These are phyloP conservation scores for Azolla pinnata DNA, from an alignment of 75 land plant genomes.

Conservation along the genomic window DNA sequence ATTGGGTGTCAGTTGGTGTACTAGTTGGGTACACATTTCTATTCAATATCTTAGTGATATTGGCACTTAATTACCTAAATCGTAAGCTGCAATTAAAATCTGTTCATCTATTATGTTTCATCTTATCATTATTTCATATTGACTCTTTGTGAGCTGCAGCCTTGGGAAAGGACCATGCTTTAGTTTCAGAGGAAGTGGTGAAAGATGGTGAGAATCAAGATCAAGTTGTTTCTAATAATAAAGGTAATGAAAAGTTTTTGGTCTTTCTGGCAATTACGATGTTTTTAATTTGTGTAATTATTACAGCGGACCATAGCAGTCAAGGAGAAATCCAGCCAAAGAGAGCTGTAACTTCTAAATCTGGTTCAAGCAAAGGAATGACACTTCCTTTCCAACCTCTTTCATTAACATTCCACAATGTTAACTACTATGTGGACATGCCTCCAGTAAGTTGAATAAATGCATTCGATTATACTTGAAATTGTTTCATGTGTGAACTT, in stretches of 20 bases:
- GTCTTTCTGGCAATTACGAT: too few species aligned
- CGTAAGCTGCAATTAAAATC: slow-evolving; percentile 35
- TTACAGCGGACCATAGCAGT: neutral
- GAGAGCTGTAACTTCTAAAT: neutral
- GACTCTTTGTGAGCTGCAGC: slow-evolving; percentile 18
- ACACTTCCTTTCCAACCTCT: slow-evolving; percentile 34
- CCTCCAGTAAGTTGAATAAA: slow-evolving; percentile 22
- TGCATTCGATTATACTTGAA: neutral
- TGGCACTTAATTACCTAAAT: slow-evolving; percentile 49
- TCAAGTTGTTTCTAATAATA: neutral
- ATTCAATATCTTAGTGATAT: slow-evolving; percentile 50
- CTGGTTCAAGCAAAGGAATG: too few species aligned
- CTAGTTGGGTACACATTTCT: slow-evolving; percentile 42
- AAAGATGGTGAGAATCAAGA: neutral
- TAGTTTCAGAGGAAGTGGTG: slow-evolving; percentile 19
- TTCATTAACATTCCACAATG: slow-evolving; percentile 33
- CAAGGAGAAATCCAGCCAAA: neutral
- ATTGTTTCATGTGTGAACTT: neutral
- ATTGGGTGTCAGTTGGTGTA: slow-evolving; percentile 59
- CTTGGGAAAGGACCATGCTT: slow-evolving; percentile 31
- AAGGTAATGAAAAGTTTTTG: too few species aligned
- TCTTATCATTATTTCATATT: too few species aligned
- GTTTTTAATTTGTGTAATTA: too few species aligned
- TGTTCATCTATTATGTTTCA: too few species aligned
- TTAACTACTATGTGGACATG: slow-evolving; percentile 41